These are phyloP conservation scores for Aspergillus calidoustus DNA, from an alignment of 2,329 filamentous ascomycete species.

Conservation along the genomic window DNA sequence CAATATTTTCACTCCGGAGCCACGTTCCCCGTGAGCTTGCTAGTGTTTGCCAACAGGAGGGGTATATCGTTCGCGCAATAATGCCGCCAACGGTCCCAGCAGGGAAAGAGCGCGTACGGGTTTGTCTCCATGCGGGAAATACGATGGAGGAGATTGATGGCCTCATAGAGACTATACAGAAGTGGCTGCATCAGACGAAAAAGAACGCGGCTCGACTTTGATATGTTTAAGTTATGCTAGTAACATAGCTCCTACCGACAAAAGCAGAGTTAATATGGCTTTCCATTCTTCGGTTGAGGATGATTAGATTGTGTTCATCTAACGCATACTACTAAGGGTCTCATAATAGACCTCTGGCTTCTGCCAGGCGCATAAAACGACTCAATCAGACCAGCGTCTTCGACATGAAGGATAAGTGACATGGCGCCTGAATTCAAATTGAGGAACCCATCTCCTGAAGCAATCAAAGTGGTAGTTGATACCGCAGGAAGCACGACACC, in stretches of 20 bases:
- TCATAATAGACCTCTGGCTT: not conserved
- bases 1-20: constrained; percentile 68
- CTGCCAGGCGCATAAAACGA: not conserved
- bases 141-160: constrained; percentile 60
- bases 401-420: constrained; percentile 25
- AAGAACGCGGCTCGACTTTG: constrained; percentile 18
- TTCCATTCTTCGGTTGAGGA: too few relatives aligned
- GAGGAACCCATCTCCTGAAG: constrained; percentile 17
- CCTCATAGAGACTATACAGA: constrained; percentile 54
- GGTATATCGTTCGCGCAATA: constrained; percentile 67
- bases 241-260: too few relatives aligned
- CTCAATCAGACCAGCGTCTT: constrained; percentile 12
- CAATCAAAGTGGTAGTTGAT: constrained; percentile 24
- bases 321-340: too few relatives aligned
- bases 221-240: not conserved
- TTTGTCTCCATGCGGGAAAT: constrained; percentile 72
- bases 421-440: not conserved
- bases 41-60: constrained; percentile 60
- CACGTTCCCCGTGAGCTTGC: constrained; percentile 63
- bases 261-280: too few relatives aligned
- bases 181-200: constrained; percentile 49
- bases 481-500: constrained; percentile 25
- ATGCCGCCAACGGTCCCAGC: constrained; percentile 70
- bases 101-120: constrained; percentile 66
- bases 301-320: too few relatives aligned